Conservation (phyloP, 441 rosid genomes). For the Gossypium trilobum region DNA sequence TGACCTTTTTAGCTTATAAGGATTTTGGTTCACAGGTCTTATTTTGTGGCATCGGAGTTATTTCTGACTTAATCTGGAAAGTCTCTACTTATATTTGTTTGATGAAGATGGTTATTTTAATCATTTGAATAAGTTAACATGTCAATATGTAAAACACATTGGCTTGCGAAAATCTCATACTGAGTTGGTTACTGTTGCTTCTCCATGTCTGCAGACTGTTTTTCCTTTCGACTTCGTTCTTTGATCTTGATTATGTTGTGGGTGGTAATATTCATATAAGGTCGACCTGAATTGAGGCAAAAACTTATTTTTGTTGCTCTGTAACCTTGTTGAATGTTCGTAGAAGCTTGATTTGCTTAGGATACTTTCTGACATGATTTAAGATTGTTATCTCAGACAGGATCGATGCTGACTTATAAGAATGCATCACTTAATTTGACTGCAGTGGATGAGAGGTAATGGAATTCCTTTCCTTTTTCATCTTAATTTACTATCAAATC, state of each 20-base stretch:
- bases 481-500: not conserved
- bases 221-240: not conserved
- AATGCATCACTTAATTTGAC: slow-evolving; percentile 17
- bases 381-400: slow-evolving; percentile 26
- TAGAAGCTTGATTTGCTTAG: not conserved
- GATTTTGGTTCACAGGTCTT: not conserved
- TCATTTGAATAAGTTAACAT: not conserved
- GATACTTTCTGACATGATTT: slow-evolving; percentile 6
- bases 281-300: not conserved
- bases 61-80: not conserved
- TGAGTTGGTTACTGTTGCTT: not conserved
- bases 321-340: not conserved
- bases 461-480: not conserved
- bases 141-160: not conserved
- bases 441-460: slow-evolving; percentile 36
- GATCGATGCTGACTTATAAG: slow-evolving; percentile 25
- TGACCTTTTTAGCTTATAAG: not conserved
- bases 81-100: not conserved
- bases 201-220: not conserved
- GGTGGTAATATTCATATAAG: not conserved
- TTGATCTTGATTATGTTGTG: not conserved
- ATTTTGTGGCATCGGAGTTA: not conserved
- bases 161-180: not conserved
- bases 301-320: not conserved
- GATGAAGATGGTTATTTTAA: not conserved